These are phyloP conservation scores for Lactuca sativa DNA, from an alignment of 129 eudicot genomes.

Conservation along the genomic window DNA sequence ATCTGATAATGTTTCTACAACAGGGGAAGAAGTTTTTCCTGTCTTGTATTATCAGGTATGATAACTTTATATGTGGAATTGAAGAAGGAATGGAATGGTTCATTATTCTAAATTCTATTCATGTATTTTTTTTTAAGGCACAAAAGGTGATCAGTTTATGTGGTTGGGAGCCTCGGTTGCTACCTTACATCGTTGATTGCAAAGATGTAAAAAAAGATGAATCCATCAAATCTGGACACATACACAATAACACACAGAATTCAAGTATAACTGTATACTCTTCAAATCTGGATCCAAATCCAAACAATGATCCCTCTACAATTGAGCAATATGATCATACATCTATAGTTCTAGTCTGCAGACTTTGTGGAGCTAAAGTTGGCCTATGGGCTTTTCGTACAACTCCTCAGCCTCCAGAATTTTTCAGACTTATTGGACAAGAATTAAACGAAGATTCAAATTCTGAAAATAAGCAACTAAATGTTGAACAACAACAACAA, in stretches of 20 bases:
- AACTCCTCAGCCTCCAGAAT: slow-evolving; percentile 72
- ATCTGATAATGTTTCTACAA: too few species aligned
- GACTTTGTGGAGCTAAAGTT: slow-evolving; percentile 84
- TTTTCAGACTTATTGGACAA: slow-evolving; percentile 67
- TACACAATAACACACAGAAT: not conserved
- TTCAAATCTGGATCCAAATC: slow-evolving; percentile 30
- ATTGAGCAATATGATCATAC: slow-evolving; percentile 62
- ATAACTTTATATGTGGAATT: not conserved
- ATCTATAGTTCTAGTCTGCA: slow-evolving; percentile 76
- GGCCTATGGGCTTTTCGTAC: slow-evolving; percentile 86
- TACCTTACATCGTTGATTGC: slow-evolving; percentile 83
- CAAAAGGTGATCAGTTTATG: slow-evolving; percentile 79
- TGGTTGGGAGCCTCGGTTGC: slow-evolving; percentile 89
- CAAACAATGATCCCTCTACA: slow-evolving; percentile 31
- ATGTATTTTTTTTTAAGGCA: slow-evolving; percentile 53
- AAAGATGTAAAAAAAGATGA: slow-evolving; percentile 32
- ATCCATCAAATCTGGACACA: slow-evolving; percentile 1
- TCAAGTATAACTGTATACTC: slow-evolving; percentile 36
- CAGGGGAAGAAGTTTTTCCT: slow-evolving; percentile 33
- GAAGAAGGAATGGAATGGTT: too few species aligned
- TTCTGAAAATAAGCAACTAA: slow-evolving; percentile 26
- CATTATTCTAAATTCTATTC: slow-evolving; percentile 10
- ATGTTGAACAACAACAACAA: slow-evolving; percentile 31
- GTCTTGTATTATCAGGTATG: slow-evolving; percentile 73
- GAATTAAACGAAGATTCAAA: slow-evolving; percentile 46